Conservation (phyloP, 2,329 filamentous ascomycete genomes). For the Periconia sp. region DNA sequence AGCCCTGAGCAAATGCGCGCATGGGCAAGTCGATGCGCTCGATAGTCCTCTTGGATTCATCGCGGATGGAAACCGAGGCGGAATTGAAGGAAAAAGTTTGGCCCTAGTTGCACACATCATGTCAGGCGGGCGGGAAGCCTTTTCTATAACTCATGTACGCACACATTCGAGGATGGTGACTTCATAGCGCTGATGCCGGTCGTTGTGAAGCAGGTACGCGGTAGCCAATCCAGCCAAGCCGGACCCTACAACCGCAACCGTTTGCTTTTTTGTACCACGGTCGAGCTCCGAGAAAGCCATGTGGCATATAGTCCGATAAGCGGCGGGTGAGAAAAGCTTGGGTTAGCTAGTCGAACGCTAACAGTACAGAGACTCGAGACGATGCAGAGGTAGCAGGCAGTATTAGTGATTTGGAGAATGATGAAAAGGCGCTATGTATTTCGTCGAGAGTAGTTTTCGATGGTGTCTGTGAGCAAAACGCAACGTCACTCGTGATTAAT, state of each 20-base stretch:
- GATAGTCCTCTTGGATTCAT: slow-evolving; percentile 20
- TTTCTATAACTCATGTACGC: slow-evolving; percentile 5
- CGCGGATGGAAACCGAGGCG: slow-evolving; percentile 45
- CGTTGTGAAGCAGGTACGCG: slow-evolving; percentile 48
- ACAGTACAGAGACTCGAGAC: too few relatives aligned
- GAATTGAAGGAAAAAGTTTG: slow-evolving; percentile 49
- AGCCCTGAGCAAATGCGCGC: slow-evolving; percentile 55
- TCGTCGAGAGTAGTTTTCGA: too few relatives aligned
- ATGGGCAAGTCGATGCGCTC: slow-evolving; percentile 54
- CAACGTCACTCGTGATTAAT: too few relatives aligned
- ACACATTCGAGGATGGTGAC: slow-evolving; percentile 53
- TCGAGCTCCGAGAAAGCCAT: background rate
- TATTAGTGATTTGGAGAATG: too few relatives aligned
- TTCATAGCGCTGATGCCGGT: slow-evolving; percentile 43
- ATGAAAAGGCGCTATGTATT: too few relatives aligned
- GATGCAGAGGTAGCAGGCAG: too few relatives aligned
- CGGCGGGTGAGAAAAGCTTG: too few relatives aligned
- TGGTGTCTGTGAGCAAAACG: too few relatives aligned
- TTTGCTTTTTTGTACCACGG: background rate
- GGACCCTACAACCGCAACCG: slow-evolving; percentile 51
- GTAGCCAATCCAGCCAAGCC: slow-evolving; percentile 54
- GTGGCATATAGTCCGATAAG: background rate
- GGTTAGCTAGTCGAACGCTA: too few relatives aligned
- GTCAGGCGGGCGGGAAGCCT: background rate
- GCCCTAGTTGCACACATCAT: slow-evolving; percentile 32